Base-by-base conservation (phyloP, 148 eudicot species). In the Dysphania ambrosioides region DNA sequence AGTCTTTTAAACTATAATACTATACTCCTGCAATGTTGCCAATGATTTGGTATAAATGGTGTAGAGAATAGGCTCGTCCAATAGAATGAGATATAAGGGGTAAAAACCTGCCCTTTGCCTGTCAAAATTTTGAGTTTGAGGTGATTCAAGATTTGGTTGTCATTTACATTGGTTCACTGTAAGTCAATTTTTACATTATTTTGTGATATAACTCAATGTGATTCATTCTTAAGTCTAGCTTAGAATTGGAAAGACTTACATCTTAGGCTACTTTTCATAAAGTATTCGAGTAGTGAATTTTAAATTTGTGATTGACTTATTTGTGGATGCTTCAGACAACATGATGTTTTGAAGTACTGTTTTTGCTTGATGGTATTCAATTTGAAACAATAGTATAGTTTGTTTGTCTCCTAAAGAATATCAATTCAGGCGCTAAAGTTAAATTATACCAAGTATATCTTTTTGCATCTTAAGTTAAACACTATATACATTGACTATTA, bases 361-460 rank as follows among this genome's bases (percentile, higher is more conserved):
- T 0, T 7, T 68, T 42, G 23, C 10, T 11, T 15, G 32, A 9
- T 30, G 27, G 7, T 15, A 31, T 70, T 70, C 40, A 31, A 66
- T 0, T n/a, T n/a, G 16, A 30, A 66, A 36, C 27, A 19, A 27
- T 4, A 5, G 6, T 27, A 21, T 2, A 44, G 24, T 15, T 5
- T 68, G 56, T 68, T 44, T 73, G 68, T 61, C 40, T 29, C 7
- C 59, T 35, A 34, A 34, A 34, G 44, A 21, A 65, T 34, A 29
- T 7, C 47, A 36, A 15, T 31, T 38, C 36, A 24, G 10, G 31
- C 2, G 1, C 19, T 67, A 55, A 9, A 19, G 58, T 51, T 32
- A 15, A 73, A 63, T 42, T 19, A 21, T n/a, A n/a, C n/a, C n/a
- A n/a, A n/a, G n/a, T n/a, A n/a, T n/a, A n/a, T n/a, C n/a, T n/a